Evolutionary conservation across 2,329 filamentous ascomycete genomes (phyloP).

Genomic region (Scopulariopsis brevicaulis): DNA sequence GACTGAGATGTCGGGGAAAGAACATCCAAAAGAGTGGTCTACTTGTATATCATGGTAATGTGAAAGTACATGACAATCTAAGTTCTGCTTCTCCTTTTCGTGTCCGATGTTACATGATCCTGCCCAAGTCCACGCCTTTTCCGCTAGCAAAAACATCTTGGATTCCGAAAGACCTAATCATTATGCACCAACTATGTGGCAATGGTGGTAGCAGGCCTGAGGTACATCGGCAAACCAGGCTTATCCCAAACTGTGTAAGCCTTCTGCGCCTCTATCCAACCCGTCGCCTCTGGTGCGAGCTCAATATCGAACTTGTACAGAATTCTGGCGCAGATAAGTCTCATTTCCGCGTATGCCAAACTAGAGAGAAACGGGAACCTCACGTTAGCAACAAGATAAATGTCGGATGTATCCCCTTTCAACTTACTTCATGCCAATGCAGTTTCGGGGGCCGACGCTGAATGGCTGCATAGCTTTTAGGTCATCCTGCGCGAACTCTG

Average conservation of each 20-base stretch:
- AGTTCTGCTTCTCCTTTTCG: no score
- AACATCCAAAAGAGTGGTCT: no score
- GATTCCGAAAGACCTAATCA: no score
- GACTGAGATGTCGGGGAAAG: no score
- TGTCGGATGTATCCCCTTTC: background rate
- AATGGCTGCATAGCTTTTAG: slow-evolving; percentile 17
- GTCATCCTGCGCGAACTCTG: slow-evolving; percentile 11
- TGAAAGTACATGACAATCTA: no score
- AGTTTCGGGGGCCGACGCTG: slow-evolving; percentile 16
- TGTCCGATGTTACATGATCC: no score
- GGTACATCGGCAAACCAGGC: background rate
- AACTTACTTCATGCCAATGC: slow-evolving; percentile 20
- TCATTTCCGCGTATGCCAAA: slow-evolving; percentile 18
- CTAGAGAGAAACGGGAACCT: slow-evolving; percentile 7
- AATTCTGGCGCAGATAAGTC: slow-evolving; percentile 14
- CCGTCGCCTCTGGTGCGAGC: slow-evolving; percentile 12
- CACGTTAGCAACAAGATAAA: background rate
- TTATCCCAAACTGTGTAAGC: background rate
- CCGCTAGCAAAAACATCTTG: no score
- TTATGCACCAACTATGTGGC: no score
- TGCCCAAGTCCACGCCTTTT: no score
- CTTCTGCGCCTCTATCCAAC: slow-evolving; percentile 4
- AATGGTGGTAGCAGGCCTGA: background rate
- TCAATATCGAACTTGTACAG: slow-evolving; percentile 16
- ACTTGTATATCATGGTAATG: no score